phyloP scores from a whole-genome alignment of 2,329 filamentous ascomycete species.

The Chaetomium sp. region DNA sequence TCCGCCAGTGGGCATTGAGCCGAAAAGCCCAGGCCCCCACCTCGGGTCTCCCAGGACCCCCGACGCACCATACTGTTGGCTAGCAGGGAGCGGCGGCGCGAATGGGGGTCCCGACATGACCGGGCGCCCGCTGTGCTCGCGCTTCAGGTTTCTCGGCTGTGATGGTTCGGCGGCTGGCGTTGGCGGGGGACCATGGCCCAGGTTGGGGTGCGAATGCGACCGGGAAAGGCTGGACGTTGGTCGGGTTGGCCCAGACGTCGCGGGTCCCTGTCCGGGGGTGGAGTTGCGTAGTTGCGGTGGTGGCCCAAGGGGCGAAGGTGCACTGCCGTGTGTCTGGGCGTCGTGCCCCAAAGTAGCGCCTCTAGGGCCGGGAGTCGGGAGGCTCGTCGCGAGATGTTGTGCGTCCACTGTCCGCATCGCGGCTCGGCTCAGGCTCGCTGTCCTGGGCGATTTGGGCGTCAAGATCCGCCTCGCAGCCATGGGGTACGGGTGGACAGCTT shows the following conservation, averaged over 20 bases:
- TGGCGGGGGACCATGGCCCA: constrained; percentile 35
- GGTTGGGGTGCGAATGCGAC: constrained; percentile 43
- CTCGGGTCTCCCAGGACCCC: constrained; percentile 26
- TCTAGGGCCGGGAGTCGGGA: constrained; percentile 34
- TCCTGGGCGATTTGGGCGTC: constrained; percentile 61
- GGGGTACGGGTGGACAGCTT: constrained; percentile 37
- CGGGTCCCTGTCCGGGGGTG: constrained; percentile 9
- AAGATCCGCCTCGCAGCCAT: constrained; percentile 52
- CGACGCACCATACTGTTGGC: constrained; percentile 15
- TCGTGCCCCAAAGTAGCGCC: constrained; percentile 29
- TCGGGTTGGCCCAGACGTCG: constrained; percentile 25
- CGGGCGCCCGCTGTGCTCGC: constrained; percentile 30
- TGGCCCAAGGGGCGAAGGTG: constrained; percentile 33
- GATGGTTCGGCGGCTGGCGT: constrained; percentile 29
- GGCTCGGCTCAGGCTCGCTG: constrained; percentile 50
- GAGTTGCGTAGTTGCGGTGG: constrained; percentile 25
- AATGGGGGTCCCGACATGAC: constrained; percentile 29
- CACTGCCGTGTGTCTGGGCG: constrained; percentile 28
- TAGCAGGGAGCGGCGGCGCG: constrained; percentile 17
- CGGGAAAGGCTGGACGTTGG: constrained; percentile 38
- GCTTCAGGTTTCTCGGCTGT: constrained; percentile 22
- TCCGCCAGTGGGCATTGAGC: constrained; percentile 24
- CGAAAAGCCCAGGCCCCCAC: constrained; percentile 26
- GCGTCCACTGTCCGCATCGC: constrained; percentile 38
- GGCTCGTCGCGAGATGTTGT: constrained; percentile 35